These are phyloP conservation scores for Exophiala xenobiotica DNA, from an alignment of 2,329 filamentous ascomycete genomes.

Conservation along the genomic window DNA sequence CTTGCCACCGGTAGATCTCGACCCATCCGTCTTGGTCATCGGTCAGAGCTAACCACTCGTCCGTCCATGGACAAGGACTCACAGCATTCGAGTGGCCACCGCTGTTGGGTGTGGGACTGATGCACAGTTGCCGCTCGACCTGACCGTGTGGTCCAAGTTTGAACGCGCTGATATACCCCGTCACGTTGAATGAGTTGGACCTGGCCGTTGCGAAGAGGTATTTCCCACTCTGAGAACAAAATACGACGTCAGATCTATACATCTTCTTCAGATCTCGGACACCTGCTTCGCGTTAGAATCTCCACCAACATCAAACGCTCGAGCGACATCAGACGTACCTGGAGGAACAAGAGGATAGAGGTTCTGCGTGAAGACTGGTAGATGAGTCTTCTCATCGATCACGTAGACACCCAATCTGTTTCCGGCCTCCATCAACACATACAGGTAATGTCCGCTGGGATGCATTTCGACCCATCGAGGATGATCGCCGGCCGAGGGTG, in stretches of 20 bases:
- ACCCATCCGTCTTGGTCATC: slow-evolving; percentile 86
- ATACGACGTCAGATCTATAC: slow-evolving; percentile 84
- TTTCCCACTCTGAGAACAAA: slow-evolving; percentile 64
- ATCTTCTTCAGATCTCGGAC: slow-evolving; percentile 51
- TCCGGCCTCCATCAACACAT: slow-evolving; percentile 85
- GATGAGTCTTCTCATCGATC: slow-evolving; percentile 69
- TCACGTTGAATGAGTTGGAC: slow-evolving; percentile 71
- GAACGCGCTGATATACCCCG: slow-evolving; percentile 82
- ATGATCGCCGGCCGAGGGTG: slow-evolving; percentile 70
- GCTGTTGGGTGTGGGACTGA: slow-evolving; percentile 82
- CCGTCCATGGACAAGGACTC: slow-evolving; percentile 76
- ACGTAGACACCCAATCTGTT: slow-evolving; percentile 80
- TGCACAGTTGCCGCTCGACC: slow-evolving; percentile 74
- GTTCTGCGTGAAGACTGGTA: slow-evolving; percentile 76
- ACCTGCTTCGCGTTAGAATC: slow-evolving; percentile 9
- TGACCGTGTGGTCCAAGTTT: slow-evolving; percentile 65
- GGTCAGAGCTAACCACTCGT: slow-evolving; percentile 86
- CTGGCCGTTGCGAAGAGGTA: slow-evolving; percentile 86
- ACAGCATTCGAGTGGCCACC: slow-evolving; percentile 88
- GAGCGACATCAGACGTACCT: slow-evolving; percentile 50
- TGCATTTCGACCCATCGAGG: slow-evolving; percentile 88
- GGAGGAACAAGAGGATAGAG: slow-evolving; percentile 77
- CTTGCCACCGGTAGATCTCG: slow-evolving; percentile 83
- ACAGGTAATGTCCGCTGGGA: slow-evolving; percentile 73
- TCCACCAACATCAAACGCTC: background rate